Percentiles rank a stretch among this genome's conserved stretches.
Evolutionary conservation across 164 flowering plant species (phyloP).

Genomic region (Cinnamomum chago): DNA sequence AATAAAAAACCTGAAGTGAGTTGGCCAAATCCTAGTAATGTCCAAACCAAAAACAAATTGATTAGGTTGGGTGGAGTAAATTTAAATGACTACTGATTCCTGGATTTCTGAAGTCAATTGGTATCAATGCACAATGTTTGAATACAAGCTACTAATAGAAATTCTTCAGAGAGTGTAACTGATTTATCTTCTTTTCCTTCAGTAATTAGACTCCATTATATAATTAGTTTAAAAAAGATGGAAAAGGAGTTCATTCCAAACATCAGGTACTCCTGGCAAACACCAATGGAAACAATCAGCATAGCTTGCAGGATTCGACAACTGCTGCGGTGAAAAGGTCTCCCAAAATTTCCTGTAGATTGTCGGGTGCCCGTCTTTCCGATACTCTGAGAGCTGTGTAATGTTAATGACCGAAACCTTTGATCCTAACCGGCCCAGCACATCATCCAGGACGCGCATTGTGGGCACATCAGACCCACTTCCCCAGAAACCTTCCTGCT

Average conservation of each 20-base stretch:
- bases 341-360: constrained; percentile 94
- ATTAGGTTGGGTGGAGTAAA: too few relatives aligned
- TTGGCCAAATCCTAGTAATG: too few relatives aligned
- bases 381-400: constrained; percentile 92
- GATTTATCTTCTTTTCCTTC: not conserved
- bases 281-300: constrained; percentile 99
- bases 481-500: constrained; percentile 69
- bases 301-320: constrained; percentile 63
- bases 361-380: constrained; percentile 94
- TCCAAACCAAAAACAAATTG: too few relatives aligned
- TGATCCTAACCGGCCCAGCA: constrained; percentile 44
- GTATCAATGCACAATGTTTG: too few relatives aligned
- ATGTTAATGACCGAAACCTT: constrained; percentile 72
- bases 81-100: too few relatives aligned
- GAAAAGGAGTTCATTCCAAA: constrained; percentile 78
- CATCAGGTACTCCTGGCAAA: constrained; percentile 94
- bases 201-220: not conserved
- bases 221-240: not conserved
- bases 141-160: too few relatives aligned
- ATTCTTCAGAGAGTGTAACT: not conserved
- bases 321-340: constrained; percentile 51
- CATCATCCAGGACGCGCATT: constrained; percentile 68
- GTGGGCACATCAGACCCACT: constrained; percentile 79
- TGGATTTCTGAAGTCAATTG: too few relatives aligned
- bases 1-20: too few relatives aligned